Base-by-base conservation (phyloP, 23 red algal genomes). In the Gracilariopsis chorda region DNA sequence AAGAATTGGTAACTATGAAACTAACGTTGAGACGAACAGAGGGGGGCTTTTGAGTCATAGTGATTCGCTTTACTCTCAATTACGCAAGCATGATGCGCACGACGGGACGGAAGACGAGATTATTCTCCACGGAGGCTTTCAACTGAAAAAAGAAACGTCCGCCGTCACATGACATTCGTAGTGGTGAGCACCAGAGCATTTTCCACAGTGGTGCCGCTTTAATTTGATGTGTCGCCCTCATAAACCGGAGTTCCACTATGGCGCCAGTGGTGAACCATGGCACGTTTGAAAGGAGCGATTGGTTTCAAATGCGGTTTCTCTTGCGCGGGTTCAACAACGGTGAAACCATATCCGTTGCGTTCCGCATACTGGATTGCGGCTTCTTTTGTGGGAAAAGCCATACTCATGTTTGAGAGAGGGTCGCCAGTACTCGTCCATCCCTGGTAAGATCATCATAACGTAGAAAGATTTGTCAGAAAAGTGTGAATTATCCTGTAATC, bases 201-300 rank as follows among this genome's bases (percentile, higher is more conserved):
- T n/a, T n/a, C n/a, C n/a, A n/a, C n/a, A n/a, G n/a, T 1, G 12
- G 9, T 24, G 19, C 47, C 23, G 6, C 3, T 40, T 21, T 86
- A 86, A 9, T 86, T 57, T 11, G 78, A 27, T 23, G 21, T 53
- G 34, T 86, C 82, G 30, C 82, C 62, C 23, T 73, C 65, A 36
- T 89, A 89, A 53, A 89, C 72, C 34, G 85, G 85, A 17, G 88
- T 74, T 37, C 77, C 75, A 49, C 67, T 73, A 55, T 99, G 97
- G 42, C 92, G 90, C 97, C 97, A 99, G 56, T 99, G 97, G 72
- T 99, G 97, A 58, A 96, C 93, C 97, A 99, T 99, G 36, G 88
- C 63, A 23, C 88, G 82, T 44, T 92, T 92, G 79, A 92, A 99
- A 7, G 97, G 87, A 33, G 67, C 82, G 49, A 99, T 93, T 2